phyloP scores from a whole-genome alignment of 1,139 yeast genomes.

The Nakaseomyces glabratus region DNA sequence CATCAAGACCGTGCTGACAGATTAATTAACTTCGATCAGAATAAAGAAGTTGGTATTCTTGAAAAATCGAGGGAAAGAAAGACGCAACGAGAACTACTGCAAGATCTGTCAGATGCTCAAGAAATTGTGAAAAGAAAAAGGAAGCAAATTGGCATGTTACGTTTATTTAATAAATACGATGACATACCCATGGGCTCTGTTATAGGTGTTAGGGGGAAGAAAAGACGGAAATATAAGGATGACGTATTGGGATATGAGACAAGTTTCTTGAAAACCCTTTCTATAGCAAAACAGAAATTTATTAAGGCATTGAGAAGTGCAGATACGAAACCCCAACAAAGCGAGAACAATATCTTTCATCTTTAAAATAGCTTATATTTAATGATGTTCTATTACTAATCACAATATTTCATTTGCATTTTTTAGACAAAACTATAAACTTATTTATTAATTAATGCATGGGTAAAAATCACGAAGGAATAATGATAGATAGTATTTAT shows the following conservation, averaged over 20 bases:
- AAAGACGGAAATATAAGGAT: constrained; percentile 29
- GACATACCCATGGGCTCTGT: constrained; percentile 31
- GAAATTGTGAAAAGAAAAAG: constrained; percentile 18
- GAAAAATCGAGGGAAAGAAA: constrained; percentile 5
- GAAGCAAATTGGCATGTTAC: constrained; percentile 26
- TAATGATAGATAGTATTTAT: too few species aligned
- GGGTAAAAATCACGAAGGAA: too few species aligned
- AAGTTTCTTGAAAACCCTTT: constrained; percentile 23
- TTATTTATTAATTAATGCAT: too few species aligned
- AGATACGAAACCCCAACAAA: constrained; percentile 9
- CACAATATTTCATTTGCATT: too few species aligned
- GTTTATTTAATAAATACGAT: constrained; percentile 28
- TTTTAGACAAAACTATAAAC: too few species aligned
- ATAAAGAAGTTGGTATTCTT: constrained; percentile 2
- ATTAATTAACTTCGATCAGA: constrained; percentile 3
- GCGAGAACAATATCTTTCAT: constrained; percentile 1
- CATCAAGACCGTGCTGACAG: constrained; percentile 1
- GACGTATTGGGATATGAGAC: constrained; percentile 30
- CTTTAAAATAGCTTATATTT: too few species aligned
- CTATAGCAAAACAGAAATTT: constrained; percentile 21
- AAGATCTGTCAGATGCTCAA: constrained; percentile 19
- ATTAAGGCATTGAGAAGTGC: constrained; percentile 7
- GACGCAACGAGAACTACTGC: constrained; percentile 19
- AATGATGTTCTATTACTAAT: too few species aligned
- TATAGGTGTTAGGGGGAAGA: constrained; percentile 31